Base-by-base conservation (phyloP, 768 basidiomycete species). In the Termitomyces sp. region DNA sequence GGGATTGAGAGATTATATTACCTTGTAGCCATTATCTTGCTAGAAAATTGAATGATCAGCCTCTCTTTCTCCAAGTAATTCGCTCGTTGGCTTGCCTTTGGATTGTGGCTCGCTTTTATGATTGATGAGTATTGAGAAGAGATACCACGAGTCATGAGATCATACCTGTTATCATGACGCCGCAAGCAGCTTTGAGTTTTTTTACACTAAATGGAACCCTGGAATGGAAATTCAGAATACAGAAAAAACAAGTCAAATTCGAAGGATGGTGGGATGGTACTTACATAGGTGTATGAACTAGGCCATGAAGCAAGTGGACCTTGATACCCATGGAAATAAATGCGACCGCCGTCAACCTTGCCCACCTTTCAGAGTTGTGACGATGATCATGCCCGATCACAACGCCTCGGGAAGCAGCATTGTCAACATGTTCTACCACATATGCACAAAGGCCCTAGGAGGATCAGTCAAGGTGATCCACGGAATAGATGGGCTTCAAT, bases 1-100 rank as follows among this genome's bases (percentile, higher is more conserved):
- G 16, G 38, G 12, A 25, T 22, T n/a, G n/a, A 4, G 20, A 51
- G 29, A 27, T 38, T 22, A 18, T 50, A 63, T 54, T 44, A 84
- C 91, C 72, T 94, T 95, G 72, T 88, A 94, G 2, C 92, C 92
- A 65, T 95, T 95, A 64, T 94, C 92, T 65, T 88, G 70, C 88
- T 91, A 46, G 22, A 25, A 13, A 43, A 39, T 15, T 15, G 44
- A n/a, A 9, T 3, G 33, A 13, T 51, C 9, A 43, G 36, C 41
- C n/a, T n/a, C n/a, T 56, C 25, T 38, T 22, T 36, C 40, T 25
- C 42, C 32, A 10, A 39, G 5, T 25, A 12, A 31, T 54, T 29
- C 20, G 33, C 33, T 38, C 20, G 29, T 25, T 18, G 7, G 42
- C 56, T 27, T 61, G 86, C 89, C 82, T 91, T 93, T 0, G 92